Evolutionary conservation across 2,329 filamentous ascomycete genomes (phyloP).

Genomic region (Elsinoe batatas): DNA sequence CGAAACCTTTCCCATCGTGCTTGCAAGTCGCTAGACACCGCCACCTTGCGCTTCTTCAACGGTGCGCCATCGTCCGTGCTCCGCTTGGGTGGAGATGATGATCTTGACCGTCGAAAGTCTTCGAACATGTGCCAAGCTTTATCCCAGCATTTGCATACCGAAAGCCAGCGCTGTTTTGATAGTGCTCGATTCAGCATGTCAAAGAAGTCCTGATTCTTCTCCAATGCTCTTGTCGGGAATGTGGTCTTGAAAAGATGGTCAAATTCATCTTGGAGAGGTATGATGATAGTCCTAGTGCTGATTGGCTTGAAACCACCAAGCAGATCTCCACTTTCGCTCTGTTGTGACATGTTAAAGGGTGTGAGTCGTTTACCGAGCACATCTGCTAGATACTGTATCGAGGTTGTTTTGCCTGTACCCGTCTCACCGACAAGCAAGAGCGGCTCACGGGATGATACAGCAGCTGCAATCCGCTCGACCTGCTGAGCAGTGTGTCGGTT

Average conservation of each 20-base stretch:
- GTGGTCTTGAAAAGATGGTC: slow-evolving; percentile 79
- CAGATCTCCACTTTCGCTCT: slow-evolving; percentile 93
- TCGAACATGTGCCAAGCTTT: slow-evolving; percentile 84
- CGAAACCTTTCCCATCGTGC: slow-evolving; percentile 75
- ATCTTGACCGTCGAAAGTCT: slow-evolving; percentile 40
- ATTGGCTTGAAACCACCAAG: slow-evolving; percentile 95
- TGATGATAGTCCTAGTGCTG: slow-evolving; percentile 74
- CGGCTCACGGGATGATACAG: slow-evolving; percentile 76
- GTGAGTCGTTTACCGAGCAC: slow-evolving; percentile 77
- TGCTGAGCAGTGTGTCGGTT: slow-evolving; percentile 76
- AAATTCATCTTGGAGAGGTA: slow-evolving; percentile 89
- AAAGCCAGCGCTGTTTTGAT: slow-evolving; percentile 76
- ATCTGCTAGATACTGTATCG: slow-evolving; percentile 83
- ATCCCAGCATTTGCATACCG: slow-evolving; percentile 74
- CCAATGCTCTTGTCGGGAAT: slow-evolving; percentile 58
- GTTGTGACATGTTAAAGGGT: slow-evolving; percentile 92
- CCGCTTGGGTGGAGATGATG: slow-evolving; percentile 39
- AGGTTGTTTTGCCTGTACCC: slow-evolving; percentile 94
- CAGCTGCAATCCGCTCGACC: slow-evolving; percentile 78
- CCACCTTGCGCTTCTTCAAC: slow-evolving; percentile 60
- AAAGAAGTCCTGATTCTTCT: slow-evolving; percentile 76
- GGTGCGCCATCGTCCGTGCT: slow-evolving; percentile 25
- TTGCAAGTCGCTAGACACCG: slow-evolving; percentile 32
- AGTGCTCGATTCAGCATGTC: slow-evolving; percentile 71
- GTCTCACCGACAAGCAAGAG: slow-evolving; percentile 95